Evolutionary conservation across 1,139 yeast species (phyloP), one percentile per base, ranked within the genome.

Genomic region (Groenewaldozyma sp.): DNA sequence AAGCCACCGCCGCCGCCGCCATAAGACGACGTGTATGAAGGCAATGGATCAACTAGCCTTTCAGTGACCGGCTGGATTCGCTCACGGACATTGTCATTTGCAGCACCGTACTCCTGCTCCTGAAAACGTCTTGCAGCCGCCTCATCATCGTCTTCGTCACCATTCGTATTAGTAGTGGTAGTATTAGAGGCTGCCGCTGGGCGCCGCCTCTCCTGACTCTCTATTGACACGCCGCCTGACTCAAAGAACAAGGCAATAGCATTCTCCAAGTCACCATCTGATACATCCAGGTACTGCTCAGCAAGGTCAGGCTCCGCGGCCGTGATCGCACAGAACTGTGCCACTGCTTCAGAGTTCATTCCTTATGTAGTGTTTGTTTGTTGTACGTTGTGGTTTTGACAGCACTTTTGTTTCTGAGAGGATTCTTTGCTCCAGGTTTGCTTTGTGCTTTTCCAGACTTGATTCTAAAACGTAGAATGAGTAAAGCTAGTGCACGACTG

Each of bases 211-310:
- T 41, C 43, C 40, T 56, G 46, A 54, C 64, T 44, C 56, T 65
- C 58, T 50, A 64, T 45, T 51, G 66, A 45, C 11, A 54, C 63
- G 27, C 67, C 73, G 21, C 84, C 86, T 41, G 76, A 73, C 56
- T 93, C 98, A 67, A 83, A 78, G 61, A 66, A 93, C 37, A 93
- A 65, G 9, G 88, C 76, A 5, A 93, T 84, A 0, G 98, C 98
- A 22, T 78, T 74, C 46, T 88, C 95, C 35, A 91, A 59, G 55
- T 86, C 77, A 42, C 79, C 78, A 38, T 79, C 88, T 7, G 93
- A 74, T 63, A 88, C 77, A 24, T 81, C 88, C 35, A 93, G 63
- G 56, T 81, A 93, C 53, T 80, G 87, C 45, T 70, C 68, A 2
- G 98, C 98, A 24, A 75, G 66, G 2, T 71, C 70, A 1, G 74